Base-by-base conservation (phyloP, 2,329 filamentous ascomycete genomes). In the Monilinia aucupariae region DNA sequence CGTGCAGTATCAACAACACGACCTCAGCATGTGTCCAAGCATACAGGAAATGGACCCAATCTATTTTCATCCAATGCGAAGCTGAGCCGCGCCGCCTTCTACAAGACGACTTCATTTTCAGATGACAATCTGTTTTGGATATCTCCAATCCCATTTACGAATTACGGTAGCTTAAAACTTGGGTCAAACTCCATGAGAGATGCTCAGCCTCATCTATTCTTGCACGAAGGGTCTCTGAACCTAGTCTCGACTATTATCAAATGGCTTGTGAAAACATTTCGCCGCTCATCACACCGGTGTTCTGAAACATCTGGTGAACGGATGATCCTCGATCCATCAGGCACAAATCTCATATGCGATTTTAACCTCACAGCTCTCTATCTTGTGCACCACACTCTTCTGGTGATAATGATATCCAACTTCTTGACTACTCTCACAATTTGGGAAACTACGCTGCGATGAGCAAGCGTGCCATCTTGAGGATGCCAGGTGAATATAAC, bases 21-120 rank as follows among this genome's bases (percentile, higher is more conserved):
- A 51, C 22, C 51, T 22, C 32, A 30, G 56, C 3, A 49, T 13
- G 10, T 62, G 51, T 43, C 60, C 60, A 62, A 62, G 52, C 60
- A 45, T 56, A 55, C 51, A 62, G 34, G 37, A 43, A 50, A 32
- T 50, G 34, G 43, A 45, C 53, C 37, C 25, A 12, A 12, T 10
- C n/a, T 43, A 45, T 32, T 15, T 7, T 15, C 20, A 1, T 47
- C n/a, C 27, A n/a, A 56, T 47, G 39, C 52, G 39, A 55, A 15
- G 37, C 52, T 55, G 52, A 22, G 25, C 53, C 27, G 53, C 12
- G 41, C 7, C 12, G 20, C n/a, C 39, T 27, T 34, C 10, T 45
- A n/a, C 30, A n/a, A n/a, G 20, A 55, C 20, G 30, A 22, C 53
- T 34, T 56, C 4, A 17, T 43, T 15, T 56, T 43, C 20, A 45